Base-by-base conservation (phyloP, 306 rosid genomes). In the Abrus precatorius region DNA sequence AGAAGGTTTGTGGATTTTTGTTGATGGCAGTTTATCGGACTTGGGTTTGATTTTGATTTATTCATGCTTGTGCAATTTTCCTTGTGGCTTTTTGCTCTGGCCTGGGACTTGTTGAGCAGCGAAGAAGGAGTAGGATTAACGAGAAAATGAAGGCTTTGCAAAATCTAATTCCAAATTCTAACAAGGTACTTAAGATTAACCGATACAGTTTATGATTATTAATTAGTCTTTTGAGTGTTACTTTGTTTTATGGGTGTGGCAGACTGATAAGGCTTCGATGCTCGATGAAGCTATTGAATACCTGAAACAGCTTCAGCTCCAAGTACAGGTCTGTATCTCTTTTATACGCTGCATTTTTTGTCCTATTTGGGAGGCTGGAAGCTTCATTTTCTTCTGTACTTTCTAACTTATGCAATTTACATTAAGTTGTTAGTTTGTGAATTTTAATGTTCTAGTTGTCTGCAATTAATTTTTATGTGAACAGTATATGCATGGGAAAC, bases 201-300 rank as follows among this genome's bases (percentile, higher is more conserved):
- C 13, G 56, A 30, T 66, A 49, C 55, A 11, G 32, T 59, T 79
- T 34, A 50, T 61, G 48, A 59, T 67, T 83, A 47, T 6, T 69
- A 57, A 38, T 6, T 81, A 33, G 61, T 80, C 30, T 65, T 20
- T 57, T 67, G 30, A 43, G 12, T 60, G 6, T 45, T 57, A 20
- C 1, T 56, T 77, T 49, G 68, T 80, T 56, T 80, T 75, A 34
- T 84, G 71, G 50, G 48, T 72, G 74, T 43, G 69, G 83, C 91
- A 93, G 98, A 91, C 96, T 14, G 98, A 95, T 80, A 95, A 95
- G 88, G 98, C 99, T 83, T 95, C 99, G 7, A 93, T 95, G 98
- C 91, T 95, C 48, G 99, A 95, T 81, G 99, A 95, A 84, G 97
- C 97, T 76, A 95, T 95, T 69, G 99, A 95, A 84, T 95, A 95